Conservation (phyloP, 495 filamentous ascomycete genomes). For the Xylaria telfairii region DNA sequence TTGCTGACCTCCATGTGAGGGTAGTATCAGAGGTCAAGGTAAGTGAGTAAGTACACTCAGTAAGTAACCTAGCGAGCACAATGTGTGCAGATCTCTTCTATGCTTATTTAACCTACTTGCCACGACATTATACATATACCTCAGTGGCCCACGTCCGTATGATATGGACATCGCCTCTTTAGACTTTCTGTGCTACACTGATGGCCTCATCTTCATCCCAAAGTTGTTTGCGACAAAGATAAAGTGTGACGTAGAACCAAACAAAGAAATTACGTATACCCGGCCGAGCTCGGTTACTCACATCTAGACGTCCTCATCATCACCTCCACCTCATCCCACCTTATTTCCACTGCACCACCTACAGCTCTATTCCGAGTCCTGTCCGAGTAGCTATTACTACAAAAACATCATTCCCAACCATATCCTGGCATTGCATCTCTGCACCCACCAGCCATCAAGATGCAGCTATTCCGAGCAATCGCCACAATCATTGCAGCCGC, state of each 20-base stretch:
- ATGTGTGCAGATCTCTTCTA: too few species aligned
- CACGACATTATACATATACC: too few species aligned
- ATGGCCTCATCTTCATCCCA: not conserved
- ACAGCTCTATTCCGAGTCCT: not conserved
- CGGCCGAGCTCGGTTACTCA: not conserved
- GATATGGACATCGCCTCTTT: too few species aligned
- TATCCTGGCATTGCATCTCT: conserved; percentile 5
- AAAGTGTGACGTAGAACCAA: conserved; percentile 12
- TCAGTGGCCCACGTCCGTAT: too few species aligned
- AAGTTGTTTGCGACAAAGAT: conserved; percentile 2
- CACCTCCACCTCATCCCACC: conserved; percentile 1
- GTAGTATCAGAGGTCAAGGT: not conserved
- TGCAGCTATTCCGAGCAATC: conserved; percentile 34
- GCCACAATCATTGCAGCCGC: conserved; percentile 28
- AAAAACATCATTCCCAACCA: not conserved
- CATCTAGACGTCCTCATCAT: not conserved
- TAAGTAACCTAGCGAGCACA: too few species aligned
- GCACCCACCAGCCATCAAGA: conserved; percentile 11
- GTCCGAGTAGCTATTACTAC: not conserved
- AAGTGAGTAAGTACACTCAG: not conserved
- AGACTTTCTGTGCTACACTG: not conserved
- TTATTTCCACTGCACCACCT: not conserved
- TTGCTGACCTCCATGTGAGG: not conserved
- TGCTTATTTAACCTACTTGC: too few species aligned
- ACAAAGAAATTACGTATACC: conserved; percentile 15